Evolutionary conservation across 495 filamentous ascomycete species (phyloP).

Genomic region (Penicillium herquei): DNA sequence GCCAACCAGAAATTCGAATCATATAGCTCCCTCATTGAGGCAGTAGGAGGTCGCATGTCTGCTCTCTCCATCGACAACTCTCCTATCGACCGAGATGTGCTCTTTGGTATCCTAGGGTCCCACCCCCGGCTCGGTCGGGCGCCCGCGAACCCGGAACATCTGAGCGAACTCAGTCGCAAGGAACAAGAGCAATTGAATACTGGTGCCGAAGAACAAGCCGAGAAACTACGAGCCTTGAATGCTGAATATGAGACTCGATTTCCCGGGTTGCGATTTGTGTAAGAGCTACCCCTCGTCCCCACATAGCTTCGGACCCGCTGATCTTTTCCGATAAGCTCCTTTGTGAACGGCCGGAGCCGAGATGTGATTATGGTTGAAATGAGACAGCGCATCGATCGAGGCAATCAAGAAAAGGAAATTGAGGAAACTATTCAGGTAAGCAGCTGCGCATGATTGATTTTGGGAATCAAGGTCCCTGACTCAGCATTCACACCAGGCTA

Average conservation of each 20-base stretch:
- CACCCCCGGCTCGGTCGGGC: slow-evolving; percentile 82
- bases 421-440: slow-evolving; percentile 73
- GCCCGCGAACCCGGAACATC: slow-evolving; percentile 56
- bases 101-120: slow-evolving; percentile 73
- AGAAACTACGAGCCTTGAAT: slow-evolving; percentile 57
- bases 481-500: slow-evolving; percentile 46
- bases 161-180: slow-evolving; percentile 66
- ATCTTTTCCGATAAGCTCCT: slow-evolving; percentile 54
- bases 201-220: slow-evolving; percentile 53
- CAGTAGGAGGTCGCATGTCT: slow-evolving; percentile 55
- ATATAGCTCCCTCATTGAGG: slow-evolving; percentile 59
- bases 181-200: slow-evolving; percentile 77
- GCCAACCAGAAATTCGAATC: slow-evolving; percentile 60
- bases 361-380: slow-evolving; percentile 82
- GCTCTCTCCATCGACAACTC: slow-evolving; percentile 47
- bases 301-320: slow-evolving; percentile 8
- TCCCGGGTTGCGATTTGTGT: slow-evolving; percentile 85
- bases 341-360: slow-evolving; percentile 80
- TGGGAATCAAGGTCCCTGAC: not conserved
- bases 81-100: slow-evolving; percentile 49
- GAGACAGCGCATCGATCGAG: slow-evolving; percentile 68
- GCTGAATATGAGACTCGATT: slow-evolving; percentile 77
- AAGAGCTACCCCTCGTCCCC: slow-evolving; percentile 23
- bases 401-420: slow-evolving; percentile 65
- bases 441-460: not conserved